Evolutionary conservation across 345 rosid genomes (phyloP), one percentile per base, ranked within the genome.

Genomic region (Chamaenerion angustifolium): DNA sequence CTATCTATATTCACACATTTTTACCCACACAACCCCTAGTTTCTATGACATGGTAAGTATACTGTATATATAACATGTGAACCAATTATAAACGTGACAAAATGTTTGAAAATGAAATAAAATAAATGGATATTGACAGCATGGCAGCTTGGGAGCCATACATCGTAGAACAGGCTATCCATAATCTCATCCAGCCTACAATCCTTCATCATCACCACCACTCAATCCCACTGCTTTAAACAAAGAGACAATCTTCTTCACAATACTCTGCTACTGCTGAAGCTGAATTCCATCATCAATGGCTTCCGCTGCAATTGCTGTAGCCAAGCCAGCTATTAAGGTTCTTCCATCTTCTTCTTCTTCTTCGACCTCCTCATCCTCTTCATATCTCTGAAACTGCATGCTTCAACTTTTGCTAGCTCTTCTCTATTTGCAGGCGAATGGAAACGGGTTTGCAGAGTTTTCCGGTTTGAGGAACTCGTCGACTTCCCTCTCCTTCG

Each of bases 271-370:
- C n/a, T n/a, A n/a, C n/a, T n/a, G n/a, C n/a, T 23, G 27, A 23
- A 2, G 3, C 5, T 23, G 2, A 2, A 2, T 43, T 18, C 8
- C 57, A 40, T 43, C 46, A 14, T 19, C 64, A 53, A 88, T 88
- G 94, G 94, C 96, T 71, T 81, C 65, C 54, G 95, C 94, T 76
- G 76, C 95, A 62, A 58, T 86, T 58, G 73, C 83, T 64, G 83
- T 86, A 57, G 76, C 89, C 78, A 90, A 80, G 74, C 92, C 95
- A 19, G 57, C 94, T 64, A 77, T 77, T 56, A 94, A 80, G 95
- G 97, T 88, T 27, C 55, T 23, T 12, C 23, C 27, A 7, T n/a
- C 16, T n/a, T 19, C 40, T 11, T 11, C 0, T 17, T 8, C 53
- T 23, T 23, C 27, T 23, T 23, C n/a, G n/a, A n/a, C n/a, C n/a